These are phyloP conservation scores for Kurtzmaniella quercitrusa DNA, from an alignment of 1,139 yeast species.

Conservation along the genomic window DNA sequence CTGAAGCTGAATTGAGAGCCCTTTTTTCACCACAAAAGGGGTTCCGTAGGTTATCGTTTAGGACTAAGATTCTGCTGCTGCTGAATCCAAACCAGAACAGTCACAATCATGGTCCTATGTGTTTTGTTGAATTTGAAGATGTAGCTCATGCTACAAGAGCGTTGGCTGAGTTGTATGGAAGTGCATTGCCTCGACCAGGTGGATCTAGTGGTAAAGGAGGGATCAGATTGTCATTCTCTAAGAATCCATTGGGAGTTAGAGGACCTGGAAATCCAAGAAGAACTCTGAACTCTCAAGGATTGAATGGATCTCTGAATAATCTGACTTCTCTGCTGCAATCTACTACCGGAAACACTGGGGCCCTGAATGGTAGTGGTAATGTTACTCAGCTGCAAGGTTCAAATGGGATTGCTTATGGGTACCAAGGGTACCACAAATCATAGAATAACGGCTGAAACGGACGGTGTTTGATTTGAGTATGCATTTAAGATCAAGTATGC, in stretches of 20 bases:
- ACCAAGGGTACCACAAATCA: constrained; percentile 21
- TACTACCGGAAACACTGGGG: constrained; percentile 29
- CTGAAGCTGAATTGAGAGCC: constrained; percentile 86
- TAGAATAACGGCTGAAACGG: constrained; percentile 3
- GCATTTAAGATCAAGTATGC: background rate
- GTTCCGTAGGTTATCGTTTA: constrained; percentile 84
- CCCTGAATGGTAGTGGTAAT: constrained; percentile 15
- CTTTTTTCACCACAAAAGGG: constrained; percentile 88
- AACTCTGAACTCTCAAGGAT: constrained; percentile 32
- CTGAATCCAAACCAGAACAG: constrained; percentile 26
- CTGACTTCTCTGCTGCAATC: constrained; percentile 2
- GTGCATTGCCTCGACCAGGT: constrained; percentile 66
- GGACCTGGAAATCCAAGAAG: constrained; percentile 56
- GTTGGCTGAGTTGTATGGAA: constrained; percentile 86
- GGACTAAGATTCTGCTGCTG: constrained; percentile 59
- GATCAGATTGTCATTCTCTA: constrained; percentile 85
- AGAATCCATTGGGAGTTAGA: constrained; percentile 94
- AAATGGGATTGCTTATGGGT: constrained; percentile 1
- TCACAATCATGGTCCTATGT: constrained; percentile 91
- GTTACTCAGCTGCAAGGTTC: background rate
- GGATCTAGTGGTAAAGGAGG: constrained; percentile 86
- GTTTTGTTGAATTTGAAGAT: constrained; percentile 97
- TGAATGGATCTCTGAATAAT: constrained; percentile 5
- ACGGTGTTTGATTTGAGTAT: background rate
- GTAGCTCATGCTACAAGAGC: constrained; percentile 92